Conservation (phyloP, 2,329 filamentous ascomycete species). For the Torrubiella hemipterigena region DNA sequence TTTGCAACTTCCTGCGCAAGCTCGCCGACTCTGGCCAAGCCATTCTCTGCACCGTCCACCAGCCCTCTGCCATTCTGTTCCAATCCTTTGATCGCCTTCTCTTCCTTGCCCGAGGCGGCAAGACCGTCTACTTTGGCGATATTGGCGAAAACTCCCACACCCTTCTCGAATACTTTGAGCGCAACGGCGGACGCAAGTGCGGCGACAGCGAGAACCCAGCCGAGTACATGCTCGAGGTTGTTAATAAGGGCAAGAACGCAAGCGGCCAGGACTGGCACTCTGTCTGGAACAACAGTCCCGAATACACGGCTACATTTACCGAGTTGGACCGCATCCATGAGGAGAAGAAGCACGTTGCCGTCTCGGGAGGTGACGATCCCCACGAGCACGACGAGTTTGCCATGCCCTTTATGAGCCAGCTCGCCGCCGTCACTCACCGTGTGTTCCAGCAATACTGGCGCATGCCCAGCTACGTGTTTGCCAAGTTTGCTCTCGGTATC, state of each 20-base stretch:
- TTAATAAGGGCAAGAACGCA: conserved; percentile 26
- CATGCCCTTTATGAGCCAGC: conserved; percentile 56
- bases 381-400: conserved; percentile 56
- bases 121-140: conserved; percentile 58
- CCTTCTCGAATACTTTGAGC: conserved; percentile 51
- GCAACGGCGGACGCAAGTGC: conserved; percentile 49
- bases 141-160: conserved; percentile 47
- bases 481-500: conserved; percentile 51
- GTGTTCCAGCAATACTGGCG: conserved; percentile 81
- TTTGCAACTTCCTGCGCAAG: conserved; percentile 49
- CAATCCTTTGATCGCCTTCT: conserved; percentile 47
- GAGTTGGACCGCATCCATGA: conserved; percentile 54
- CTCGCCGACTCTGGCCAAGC: conserved; percentile 43
- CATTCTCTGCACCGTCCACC: conserved; percentile 43
- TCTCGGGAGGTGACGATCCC: conserved; percentile 8
- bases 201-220: conserved; percentile 56
- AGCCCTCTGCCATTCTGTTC: conserved; percentile 41
- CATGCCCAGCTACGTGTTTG: conserved; percentile 65
- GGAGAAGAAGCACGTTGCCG: conserved; percentile 22
- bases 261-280: conserved; percentile 49
- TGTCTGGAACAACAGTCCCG: conserved; percentile 47
- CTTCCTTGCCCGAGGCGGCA: conserved; percentile 52
- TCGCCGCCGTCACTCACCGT: conserved; percentile 51
- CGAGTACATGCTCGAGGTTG: conserved; percentile 58
- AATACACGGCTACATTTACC: conserved; percentile 36